Evolutionary conservation across 495 filamentous ascomycete genomes (phyloP).

Genomic region (Gamarada debralockiae): DNA sequence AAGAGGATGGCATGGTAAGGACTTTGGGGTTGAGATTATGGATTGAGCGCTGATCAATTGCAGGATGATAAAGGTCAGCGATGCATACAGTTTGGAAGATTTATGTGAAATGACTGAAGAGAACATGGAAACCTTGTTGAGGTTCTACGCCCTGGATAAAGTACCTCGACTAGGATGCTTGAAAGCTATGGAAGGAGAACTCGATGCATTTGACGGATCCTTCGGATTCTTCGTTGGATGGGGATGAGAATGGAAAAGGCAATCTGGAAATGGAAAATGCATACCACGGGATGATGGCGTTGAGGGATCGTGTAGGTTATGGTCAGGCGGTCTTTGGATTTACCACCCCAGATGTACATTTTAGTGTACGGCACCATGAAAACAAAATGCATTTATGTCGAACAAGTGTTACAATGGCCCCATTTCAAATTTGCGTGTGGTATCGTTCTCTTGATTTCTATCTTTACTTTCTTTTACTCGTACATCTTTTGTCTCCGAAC

Average conservation of each 20-base stretch:
- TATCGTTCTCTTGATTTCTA: too few species aligned
- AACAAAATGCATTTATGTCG: too few species aligned
- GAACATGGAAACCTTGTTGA: constrained; percentile 76
- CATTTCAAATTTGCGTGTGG: too few species aligned
- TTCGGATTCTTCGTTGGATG: constrained; percentile 54
- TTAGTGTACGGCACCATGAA: too few species aligned
- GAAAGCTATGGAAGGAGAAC: constrained; percentile 43
- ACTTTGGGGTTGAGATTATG: background rate
- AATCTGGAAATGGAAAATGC: too few species aligned
- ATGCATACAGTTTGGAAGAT: constrained; percentile 80
- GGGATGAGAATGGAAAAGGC: constrained; percentile 6
- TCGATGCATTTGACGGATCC: constrained; percentile 51
- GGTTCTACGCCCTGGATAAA: constrained; percentile 56
- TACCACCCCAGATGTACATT: too few species aligned
- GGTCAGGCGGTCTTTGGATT: too few species aligned
- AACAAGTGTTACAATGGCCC: too few species aligned
- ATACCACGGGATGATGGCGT: too few species aligned
- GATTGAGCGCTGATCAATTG: constrained; percentile 5
- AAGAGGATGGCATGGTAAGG: constrained; percentile 88
- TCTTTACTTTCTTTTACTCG: too few species aligned
- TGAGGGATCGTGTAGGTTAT: too few species aligned
- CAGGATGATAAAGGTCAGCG: constrained; percentile 89
- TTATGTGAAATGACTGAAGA: constrained; percentile 78
- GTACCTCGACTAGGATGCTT: constrained; percentile 46
- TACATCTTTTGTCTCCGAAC: too few species aligned